Evolutionary conservation across 768 basidiomycete species (phyloP).

Genomic region (Kwoniella heveanensis): DNA sequence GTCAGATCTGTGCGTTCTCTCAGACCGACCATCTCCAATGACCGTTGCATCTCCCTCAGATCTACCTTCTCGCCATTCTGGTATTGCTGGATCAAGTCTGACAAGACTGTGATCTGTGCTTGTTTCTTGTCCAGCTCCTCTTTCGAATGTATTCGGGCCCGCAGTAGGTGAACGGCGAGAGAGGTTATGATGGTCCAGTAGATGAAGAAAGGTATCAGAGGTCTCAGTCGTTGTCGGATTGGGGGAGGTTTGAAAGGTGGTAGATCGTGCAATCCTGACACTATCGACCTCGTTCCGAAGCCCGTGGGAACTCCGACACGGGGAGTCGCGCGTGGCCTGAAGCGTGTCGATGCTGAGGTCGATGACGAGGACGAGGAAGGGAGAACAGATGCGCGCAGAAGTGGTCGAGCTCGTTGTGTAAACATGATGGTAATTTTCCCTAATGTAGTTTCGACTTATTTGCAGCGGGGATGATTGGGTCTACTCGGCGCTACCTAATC

Average conservation of each 20-base stretch:
- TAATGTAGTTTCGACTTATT: no score
- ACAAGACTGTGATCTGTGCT: conserved; percentile 53
- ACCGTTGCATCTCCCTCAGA: conserved; percentile 48
- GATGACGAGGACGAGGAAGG: no score
- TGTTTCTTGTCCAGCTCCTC: conserved; percentile 32
- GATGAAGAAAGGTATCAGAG: conserved; percentile 52
- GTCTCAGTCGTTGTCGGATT: conserved; percentile 46
- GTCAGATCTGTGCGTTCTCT: conserved; percentile 45
- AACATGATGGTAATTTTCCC: no score
- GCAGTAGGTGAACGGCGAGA: conserved; percentile 46
- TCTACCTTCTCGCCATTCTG: conserved; percentile 22
- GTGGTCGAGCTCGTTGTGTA: no score
- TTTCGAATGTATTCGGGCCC: conserved; percentile 34
- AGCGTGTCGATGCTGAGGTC: no score
- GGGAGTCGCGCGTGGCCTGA: no score
- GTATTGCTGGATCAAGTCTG: conserved; percentile 37
- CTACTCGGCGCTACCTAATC: no score
- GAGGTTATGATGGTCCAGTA: conserved; percentile 53
- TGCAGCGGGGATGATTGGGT: no score
- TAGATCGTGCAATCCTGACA: background rate
- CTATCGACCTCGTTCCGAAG: background rate
- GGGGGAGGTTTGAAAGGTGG: conserved; percentile 46
- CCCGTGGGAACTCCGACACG: no score
- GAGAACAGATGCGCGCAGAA: no score
- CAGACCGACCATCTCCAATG: conserved; percentile 56